These are phyloP conservation scores for Trametes gibbosa DNA, from an alignment of 768 basidiomycete genomes.

Conservation along the genomic window DNA sequence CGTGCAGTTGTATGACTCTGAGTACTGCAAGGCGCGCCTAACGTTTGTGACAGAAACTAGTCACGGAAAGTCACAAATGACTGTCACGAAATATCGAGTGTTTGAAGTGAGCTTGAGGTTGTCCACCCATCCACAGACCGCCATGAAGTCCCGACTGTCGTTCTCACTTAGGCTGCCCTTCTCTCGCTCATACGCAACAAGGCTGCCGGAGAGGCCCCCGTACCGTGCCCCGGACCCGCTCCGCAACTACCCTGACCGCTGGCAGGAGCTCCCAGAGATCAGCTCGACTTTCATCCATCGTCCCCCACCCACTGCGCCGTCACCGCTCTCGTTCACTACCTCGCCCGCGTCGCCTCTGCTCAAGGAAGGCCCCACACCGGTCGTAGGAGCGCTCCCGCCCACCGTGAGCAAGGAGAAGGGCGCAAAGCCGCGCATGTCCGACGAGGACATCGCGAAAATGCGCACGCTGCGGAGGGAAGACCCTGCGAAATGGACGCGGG, in stretches of 20 bases:
- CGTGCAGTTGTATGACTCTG: no score
- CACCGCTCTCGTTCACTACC: constrained; percentile 69
- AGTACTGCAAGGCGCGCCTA: no score
- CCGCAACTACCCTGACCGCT: constrained; percentile 23
- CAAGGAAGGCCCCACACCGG: constrained; percentile 31
- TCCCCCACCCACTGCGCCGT: constrained; percentile 75
- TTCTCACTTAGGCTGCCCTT: constrained; percentile 9
- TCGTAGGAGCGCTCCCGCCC: constrained; percentile 26
- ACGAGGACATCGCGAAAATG: constrained; percentile 54
- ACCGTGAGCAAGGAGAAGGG: constrained; percentile 12
- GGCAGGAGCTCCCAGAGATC: constrained; percentile 30
- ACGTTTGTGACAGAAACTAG: no score
- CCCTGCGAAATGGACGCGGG: constrained; percentile 58
- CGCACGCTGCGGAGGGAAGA: constrained; percentile 54
- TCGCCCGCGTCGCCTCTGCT: constrained; percentile 73
- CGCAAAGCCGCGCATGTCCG: constrained; percentile 42
- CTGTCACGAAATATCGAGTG: no score
- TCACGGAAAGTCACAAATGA: no score
- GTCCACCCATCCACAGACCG: background rate
- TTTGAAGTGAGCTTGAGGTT: no score
- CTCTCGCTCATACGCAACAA: constrained; percentile 28
- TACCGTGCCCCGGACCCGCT: constrained; percentile 32
- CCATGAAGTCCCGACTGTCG: constrained; percentile 19
- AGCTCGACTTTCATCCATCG: constrained; percentile 79
- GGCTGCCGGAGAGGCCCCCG: constrained; percentile 30